Percentiles rank a stretch among this genome's conserved stretches.
Evolutionary conservation across 768 basidiomycete species (phyloP).

Genomic region (Nevesoporus exiguus): DNA sequence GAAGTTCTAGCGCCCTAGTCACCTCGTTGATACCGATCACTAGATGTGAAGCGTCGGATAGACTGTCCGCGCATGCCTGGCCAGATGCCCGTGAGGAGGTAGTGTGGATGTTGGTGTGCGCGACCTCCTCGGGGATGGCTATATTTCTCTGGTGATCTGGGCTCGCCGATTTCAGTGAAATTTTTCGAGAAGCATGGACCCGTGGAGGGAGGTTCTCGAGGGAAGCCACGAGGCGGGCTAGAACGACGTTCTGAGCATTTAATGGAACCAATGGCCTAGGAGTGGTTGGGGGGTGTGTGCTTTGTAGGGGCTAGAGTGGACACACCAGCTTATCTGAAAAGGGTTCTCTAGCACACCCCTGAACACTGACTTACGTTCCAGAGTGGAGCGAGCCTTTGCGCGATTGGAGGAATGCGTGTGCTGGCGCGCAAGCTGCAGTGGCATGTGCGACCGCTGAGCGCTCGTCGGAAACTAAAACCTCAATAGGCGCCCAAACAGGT

Average conservation of each 20-base stretch:
- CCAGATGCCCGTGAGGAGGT: neutral
- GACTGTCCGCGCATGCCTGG: neutral
- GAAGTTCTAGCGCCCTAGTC: constrained; percentile 65
- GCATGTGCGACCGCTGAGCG: too few relatives aligned
- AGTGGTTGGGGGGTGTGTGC: neutral
- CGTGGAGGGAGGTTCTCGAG: constrained; percentile 48
- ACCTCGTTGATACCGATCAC: constrained; percentile 77
- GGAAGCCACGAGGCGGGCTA: constrained; percentile 48
- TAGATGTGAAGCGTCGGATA: constrained; percentile 31
- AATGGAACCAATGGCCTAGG: constrained; percentile 60
- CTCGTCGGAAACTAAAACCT: too few relatives aligned
- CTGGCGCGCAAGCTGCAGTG: constrained; percentile 37
- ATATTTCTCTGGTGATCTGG: constrained; percentile 11
- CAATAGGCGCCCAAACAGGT: too few relatives aligned
- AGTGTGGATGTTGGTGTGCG: neutral
- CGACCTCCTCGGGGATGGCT: constrained; percentile 27
- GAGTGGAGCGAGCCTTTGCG: constrained; percentile 40
- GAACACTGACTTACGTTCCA: constrained; percentile 62
- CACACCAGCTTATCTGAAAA: constrained; percentile 64
- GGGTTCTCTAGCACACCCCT: constrained; percentile 73
- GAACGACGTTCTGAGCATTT: constrained; percentile 58
- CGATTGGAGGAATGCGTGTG: constrained; percentile 65
- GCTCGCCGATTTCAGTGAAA: neutral
- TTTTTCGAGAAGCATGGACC: constrained; percentile 22
- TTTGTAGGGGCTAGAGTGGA: constrained; percentile 5